Evolutionary conservation across 257 asterid genomes (phyloP).

Genomic region (Scutellaria barbata): DNA sequence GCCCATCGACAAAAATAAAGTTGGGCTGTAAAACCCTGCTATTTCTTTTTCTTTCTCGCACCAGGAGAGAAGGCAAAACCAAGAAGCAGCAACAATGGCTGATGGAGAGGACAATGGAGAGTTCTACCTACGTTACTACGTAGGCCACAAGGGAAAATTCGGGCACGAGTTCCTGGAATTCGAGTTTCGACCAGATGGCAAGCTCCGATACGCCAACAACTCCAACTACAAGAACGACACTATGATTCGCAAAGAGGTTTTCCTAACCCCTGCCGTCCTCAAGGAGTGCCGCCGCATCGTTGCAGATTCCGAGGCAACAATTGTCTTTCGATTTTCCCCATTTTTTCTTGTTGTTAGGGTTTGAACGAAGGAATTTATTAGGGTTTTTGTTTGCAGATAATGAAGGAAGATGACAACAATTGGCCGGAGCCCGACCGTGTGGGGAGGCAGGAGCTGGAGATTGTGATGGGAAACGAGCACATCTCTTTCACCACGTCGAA

Average conservation of each 20-base stretch:
- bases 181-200: constrained; percentile 94
- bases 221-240: constrained; percentile 98
- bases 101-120: constrained; percentile 58
- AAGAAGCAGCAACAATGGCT: constrained; percentile 51
- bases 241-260: constrained; percentile 96
- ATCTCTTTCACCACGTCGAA: constrained; percentile 97
- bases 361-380: constrained; percentile 28
- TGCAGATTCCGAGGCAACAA: constrained; percentile 69
- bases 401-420: constrained; percentile 97
- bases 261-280: constrained; percentile 83
- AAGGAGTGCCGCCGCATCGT: constrained; percentile 98
- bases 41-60: not conserved
- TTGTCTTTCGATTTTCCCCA: not conserved
- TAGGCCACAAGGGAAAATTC: constrained; percentile 94
- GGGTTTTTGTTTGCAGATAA: constrained; percentile 53
- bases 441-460: constrained; percentile 99
- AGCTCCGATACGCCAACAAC: constrained; percentile 95
- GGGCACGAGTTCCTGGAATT: constrained; percentile 94
- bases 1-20: not conserved
- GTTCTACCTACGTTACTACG: constrained; percentile 93
- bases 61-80: not conserved
- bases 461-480: constrained; percentile 98
- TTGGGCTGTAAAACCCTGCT: no score
- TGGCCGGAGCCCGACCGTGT: constrained; percentile 99
- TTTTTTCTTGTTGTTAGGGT: constrained; percentile 33